Evolutionary conservation across 768 basidiomycete genomes (phyloP).

Genomic region (Kondoa subrosea): DNA sequence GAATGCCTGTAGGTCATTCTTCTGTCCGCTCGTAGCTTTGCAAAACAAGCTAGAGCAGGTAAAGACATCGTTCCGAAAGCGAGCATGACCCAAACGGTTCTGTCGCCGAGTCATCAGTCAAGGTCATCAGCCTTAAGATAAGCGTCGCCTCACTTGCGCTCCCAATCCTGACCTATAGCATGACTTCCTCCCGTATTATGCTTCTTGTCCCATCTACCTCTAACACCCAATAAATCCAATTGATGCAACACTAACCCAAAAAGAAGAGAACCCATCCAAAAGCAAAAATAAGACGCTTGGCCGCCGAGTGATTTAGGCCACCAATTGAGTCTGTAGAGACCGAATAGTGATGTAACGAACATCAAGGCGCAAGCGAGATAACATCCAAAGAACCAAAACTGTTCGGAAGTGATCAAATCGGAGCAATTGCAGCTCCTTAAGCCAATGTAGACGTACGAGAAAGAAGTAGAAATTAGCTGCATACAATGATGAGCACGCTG

Average conservation of each 20-base stretch:
- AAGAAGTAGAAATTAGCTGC: slow-evolving; percentile 37
- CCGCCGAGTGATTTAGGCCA: slow-evolving; percentile 35
- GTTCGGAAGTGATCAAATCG: slow-evolving; percentile 36
- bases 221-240: slow-evolving; percentile 23
- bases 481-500: no score
- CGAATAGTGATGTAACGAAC: slow-evolving; percentile 37
- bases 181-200: slow-evolving; percentile 29
- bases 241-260: slow-evolving; percentile 26
- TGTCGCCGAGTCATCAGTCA: slow-evolving; percentile 9
- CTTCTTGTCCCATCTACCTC: slow-evolving; percentile 15
- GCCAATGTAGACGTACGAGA: slow-evolving; percentile 34
- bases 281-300: slow-evolving; percentile 31
- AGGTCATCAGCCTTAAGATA: not conserved
- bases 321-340: slow-evolving; percentile 36
- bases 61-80: slow-evolving; percentile 23
- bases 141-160: slow-evolving; percentile 27
- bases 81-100: slow-evolving; percentile 24
- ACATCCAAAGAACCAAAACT: slow-evolving; percentile 29
- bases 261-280: slow-evolving; percentile 27
- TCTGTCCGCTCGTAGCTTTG: slow-evolving; percentile 34
- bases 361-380: slow-evolving; percentile 36
- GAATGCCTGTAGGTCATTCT: slow-evolving; percentile 33
- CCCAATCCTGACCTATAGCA: slow-evolving; percentile 27
- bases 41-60: slow-evolving; percentile 35
- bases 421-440: slow-evolving; percentile 35